Conservation (phyloP, 768 basidiomycete genomes). For the Pisolithus marmoratus region DNA sequence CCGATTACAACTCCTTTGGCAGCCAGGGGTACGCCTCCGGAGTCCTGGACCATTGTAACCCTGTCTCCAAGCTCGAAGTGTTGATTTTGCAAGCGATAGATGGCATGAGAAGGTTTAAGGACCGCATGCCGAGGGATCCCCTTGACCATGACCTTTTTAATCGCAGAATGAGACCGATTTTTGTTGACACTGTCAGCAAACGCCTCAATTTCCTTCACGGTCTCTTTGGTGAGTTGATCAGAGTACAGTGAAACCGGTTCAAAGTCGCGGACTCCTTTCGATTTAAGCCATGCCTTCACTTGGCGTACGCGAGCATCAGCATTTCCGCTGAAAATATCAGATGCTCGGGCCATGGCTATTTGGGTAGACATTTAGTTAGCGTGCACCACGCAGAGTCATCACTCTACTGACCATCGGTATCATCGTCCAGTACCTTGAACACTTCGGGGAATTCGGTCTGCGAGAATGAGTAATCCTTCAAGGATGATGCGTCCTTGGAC, state of each 20-base stretch:
- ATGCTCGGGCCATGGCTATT: constrained; percentile 75
- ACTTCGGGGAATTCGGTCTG: constrained; percentile 82
- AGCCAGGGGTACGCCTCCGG: constrained; percentile 84
- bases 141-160: constrained; percentile 92
- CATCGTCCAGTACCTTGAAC: constrained; percentile 63
- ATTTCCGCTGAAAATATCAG: constrained; percentile 50
- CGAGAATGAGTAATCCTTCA: background rate
- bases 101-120: constrained; percentile 86
- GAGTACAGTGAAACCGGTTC: constrained; percentile 90
- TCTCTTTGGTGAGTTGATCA: constrained; percentile 88
- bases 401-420: constrained; percentile 54
- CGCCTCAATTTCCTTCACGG: constrained; percentile 73
- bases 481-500: background rate
- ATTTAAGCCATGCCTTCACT: constrained; percentile 79
- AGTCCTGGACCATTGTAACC: constrained; percentile 94
- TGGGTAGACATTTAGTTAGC: constrained; percentile 25
- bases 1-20: constrained; percentile 94
- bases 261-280: constrained; percentile 81
- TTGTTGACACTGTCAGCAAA: constrained; percentile 64
- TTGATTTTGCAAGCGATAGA: constrained; percentile 87
- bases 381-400: background rate
- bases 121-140: constrained; percentile 90
- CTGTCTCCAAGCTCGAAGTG: constrained; percentile 85
- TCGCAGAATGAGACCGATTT: constrained; percentile 51
- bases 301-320: constrained; percentile 70